Conservation (phyloP, 2,329 filamentous ascomycete species). For the Talaromyces albobiverticillius region DNA sequence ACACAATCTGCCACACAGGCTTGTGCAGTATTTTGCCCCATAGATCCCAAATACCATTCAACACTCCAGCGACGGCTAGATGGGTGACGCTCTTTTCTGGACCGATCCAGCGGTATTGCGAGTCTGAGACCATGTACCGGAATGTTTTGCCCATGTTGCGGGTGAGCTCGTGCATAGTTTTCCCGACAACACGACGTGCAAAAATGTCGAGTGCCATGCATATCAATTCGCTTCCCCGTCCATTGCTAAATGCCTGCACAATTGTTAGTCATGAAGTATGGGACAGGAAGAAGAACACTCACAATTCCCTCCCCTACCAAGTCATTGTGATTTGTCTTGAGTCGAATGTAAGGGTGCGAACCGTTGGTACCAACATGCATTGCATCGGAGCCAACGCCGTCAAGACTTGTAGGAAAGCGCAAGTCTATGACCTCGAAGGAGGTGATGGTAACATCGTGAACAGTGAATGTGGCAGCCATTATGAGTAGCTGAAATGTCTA, state of each 20-base stretch:
- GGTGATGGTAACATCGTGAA: constrained; percentile 74
- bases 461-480: constrained; percentile 1
- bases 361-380: constrained; percentile 12
- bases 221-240: constrained; percentile 85
- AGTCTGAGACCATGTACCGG: constrained; percentile 90
- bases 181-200: constrained; percentile 70
- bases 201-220: constrained; percentile 78
- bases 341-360: constrained; percentile 11
- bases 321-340: constrained; percentile 14
- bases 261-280: not conserved
- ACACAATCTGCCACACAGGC: constrained; percentile 85
- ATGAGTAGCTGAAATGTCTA: too few species aligned
- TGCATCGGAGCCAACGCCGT: constrained; percentile 53
- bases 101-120: constrained; percentile 87
- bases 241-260: constrained; percentile 43
- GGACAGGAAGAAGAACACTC: not conserved
- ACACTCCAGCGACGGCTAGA: constrained; percentile 80
- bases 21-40: constrained; percentile 84
- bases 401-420: constrained; percentile 12
- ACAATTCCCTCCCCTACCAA: constrained; percentile 1
- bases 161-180: constrained; percentile 72
- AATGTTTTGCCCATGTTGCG: constrained; percentile 82
- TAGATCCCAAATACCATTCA: constrained; percentile 93
- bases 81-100: constrained; percentile 93
- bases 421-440: constrained; percentile 89